Base-by-base conservation (phyloP, 805 yeast genomes). In the Starmerella bombicola region DNA sequence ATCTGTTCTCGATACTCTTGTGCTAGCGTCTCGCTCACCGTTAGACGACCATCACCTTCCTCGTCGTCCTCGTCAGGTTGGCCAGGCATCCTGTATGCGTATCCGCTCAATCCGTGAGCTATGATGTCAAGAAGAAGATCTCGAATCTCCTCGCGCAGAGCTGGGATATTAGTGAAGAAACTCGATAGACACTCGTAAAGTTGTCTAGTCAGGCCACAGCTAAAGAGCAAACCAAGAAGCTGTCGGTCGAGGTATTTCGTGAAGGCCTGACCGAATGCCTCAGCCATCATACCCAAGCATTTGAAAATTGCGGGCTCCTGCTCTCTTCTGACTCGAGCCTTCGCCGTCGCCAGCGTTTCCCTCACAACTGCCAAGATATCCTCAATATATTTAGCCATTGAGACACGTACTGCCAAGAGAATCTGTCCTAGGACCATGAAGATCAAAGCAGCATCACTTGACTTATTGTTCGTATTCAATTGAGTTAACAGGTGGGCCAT, bases 191-290 rank as follows among this genome's bases (percentile, higher is more conserved):
- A 80, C 44, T 76, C 75, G 54, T 83, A 78, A 76, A 88, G 76
- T 47, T 80, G 78, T 49, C 75, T 78, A n/a, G 84, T 79, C 39
- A 88, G 68, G 0, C 95, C 81, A 46, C 95, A 84, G 35, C 78
- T 71, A 51, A 88, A 69, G 62, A 88, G 71, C 61, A 81, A 68
- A 49, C 80, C 86, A 38, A 88, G 62, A 18, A 88, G 69, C 53
- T 83, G 93, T 46, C 78, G 71, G 48, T 84, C 86, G 41, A 91
- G 63, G 56, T 83, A 85, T 55, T 88, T 91, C 0, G 95, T 82
- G 41, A 88, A 65, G 0, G 95, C 93, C 10, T 95, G 93, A 0
- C 96, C 96, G 13, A 88, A 83, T 0, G 97, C 88, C 20, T 71
- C 70, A 0, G 95, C 86, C 28, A 91, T 63, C 60, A 83, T 80